Percentiles rank a stretch among this genome's conserved stretches.
Conservation (phyloP, 139 green algal genomes). For the Picochlorum sp. region DNA sequence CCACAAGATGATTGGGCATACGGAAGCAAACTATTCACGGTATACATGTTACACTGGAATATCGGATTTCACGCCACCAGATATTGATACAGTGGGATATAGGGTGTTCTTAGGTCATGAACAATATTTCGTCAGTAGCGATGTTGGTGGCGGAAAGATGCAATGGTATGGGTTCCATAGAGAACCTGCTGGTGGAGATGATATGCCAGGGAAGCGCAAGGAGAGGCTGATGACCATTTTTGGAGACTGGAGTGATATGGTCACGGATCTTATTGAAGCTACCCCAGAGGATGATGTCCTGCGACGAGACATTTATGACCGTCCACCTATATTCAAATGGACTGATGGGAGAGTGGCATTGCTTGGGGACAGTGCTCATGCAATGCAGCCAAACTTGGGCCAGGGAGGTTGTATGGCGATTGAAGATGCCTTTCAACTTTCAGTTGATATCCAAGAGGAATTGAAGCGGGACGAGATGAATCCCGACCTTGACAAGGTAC, state of each 20-base stretch:
- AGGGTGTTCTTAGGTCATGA: constrained; percentile 92
- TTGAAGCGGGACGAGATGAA: neutral
- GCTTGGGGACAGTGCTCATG: constrained; percentile 90
- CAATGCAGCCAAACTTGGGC: constrained; percentile 95
- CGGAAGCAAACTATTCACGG: constrained; percentile 57
- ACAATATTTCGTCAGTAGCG: constrained; percentile 95
- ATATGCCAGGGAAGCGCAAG: constrained; percentile 54
- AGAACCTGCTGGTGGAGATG: constrained; percentile 60
- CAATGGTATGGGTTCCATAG: constrained; percentile 99
- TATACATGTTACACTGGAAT: constrained; percentile 95
- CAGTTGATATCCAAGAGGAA: constrained; percentile 35
- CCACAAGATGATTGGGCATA: constrained; percentile 56
- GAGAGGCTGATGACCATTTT: constrained; percentile 82
- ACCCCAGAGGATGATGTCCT: constrained; percentile 89
- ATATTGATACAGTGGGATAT: constrained; percentile 80
- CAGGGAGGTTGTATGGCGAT: constrained; percentile 95
- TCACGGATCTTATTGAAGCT: constrained; percentile 40
- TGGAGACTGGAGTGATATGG: constrained; percentile 70
- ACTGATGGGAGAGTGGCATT: constrained; percentile 72
- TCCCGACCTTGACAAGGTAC: constrained; percentile 24
- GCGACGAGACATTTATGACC: constrained; percentile 91
- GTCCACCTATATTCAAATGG: constrained; percentile 52
- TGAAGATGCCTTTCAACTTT: constrained; percentile 77
- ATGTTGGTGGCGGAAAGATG: constrained; percentile 94
- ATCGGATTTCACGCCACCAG: constrained; percentile 78